Evolutionary conservation across 2,329 filamentous ascomycete genomes (phyloP).

Genomic region (Aspergillus spinulosporus): DNA sequence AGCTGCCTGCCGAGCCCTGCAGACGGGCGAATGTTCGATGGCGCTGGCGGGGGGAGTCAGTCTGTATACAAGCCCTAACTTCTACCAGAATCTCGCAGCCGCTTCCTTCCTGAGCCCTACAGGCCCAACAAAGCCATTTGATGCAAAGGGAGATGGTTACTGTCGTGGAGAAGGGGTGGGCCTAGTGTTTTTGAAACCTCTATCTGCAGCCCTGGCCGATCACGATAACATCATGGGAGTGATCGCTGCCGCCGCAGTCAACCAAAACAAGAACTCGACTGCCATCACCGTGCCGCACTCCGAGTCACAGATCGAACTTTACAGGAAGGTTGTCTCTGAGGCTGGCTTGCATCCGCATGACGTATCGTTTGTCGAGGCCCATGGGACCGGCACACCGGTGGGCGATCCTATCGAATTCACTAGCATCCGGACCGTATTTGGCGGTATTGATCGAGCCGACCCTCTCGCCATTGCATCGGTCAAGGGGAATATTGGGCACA

Average conservation of each 20-base stretch:
- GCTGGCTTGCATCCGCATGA: conserved; percentile 22
- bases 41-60: conserved; percentile 34
- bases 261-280: conserved; percentile 34
- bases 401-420: conserved; percentile 32
- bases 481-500: conserved; percentile 33
- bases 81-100: conserved; percentile 7
- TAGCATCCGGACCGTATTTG: conserved; percentile 25
- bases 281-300: conserved; percentile 20
- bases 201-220: conserved; percentile 48
- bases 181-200: conserved; percentile 24
- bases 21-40: conserved; percentile 3
- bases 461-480: conserved; percentile 29
- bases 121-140: conserved; percentile 10
- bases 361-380: conserved; percentile 34
- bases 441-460: conserved; percentile 3
- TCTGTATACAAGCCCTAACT: conserved; percentile 29
- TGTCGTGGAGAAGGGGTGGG: conserved; percentile 14
- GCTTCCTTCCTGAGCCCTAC: conserved; percentile 12
- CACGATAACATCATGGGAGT: conserved; percentile 47
- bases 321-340: conserved; percentile 22
- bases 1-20: background rate
- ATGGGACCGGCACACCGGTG: conserved; percentile 33
- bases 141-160: conserved; percentile 13
- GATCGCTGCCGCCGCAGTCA: conserved; percentile 30
- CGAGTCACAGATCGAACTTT: conserved; percentile 30